Percentiles rank a stretch among this genome's conserved stretches.
These are phyloP conservation scores for Sphagnum fallax DNA, from an alignment of 228 moss, liverwort and hornwort genomes.

Conservation along the genomic window DNA sequence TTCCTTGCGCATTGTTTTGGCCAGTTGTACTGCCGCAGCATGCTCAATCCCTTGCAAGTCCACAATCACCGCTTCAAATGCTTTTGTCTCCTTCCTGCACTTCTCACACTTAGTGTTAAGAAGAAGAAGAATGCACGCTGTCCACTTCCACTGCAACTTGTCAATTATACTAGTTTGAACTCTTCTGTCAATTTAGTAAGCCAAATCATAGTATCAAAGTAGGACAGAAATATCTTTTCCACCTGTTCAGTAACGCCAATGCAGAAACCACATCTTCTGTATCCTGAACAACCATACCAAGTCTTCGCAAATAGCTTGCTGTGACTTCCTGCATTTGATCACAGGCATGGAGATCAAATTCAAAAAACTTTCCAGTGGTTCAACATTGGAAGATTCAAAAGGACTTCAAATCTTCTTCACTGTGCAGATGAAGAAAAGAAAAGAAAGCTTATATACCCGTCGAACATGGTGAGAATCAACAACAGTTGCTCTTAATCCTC, in stretches of 20 bases:
- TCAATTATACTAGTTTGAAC: no score
- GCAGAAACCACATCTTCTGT: conserved; percentile 38
- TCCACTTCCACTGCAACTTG: no score
- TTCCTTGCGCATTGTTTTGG: conserved; percentile 20
- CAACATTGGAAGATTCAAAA: no score
- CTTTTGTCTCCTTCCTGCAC: conserved; percentile 29
- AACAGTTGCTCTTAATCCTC: conserved; percentile 16
- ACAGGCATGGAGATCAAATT: no score
- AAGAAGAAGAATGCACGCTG: no score
- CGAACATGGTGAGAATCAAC: conserved; percentile 31
- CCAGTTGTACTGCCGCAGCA: conserved; percentile 30
- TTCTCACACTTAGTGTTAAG: no score
- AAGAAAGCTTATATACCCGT: conserved; percentile 13
- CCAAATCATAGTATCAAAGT: no score
- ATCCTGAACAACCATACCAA: conserved; percentile 53
- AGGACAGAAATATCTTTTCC: no score
- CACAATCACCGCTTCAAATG: conserved; percentile 44
- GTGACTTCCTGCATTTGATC: conserved; percentile 47
- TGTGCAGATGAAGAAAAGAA: no score
- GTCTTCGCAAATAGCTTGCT: conserved; percentile 56
- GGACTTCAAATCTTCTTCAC: no score
- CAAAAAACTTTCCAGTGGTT: no score
- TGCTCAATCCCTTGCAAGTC: conserved; percentile 50
- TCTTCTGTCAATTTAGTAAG: no score
- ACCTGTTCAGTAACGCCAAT: conserved; percentile 41